Conservation (phyloP, 2,329 filamentous ascomycete species). For the Neonectria punicea region DNA sequence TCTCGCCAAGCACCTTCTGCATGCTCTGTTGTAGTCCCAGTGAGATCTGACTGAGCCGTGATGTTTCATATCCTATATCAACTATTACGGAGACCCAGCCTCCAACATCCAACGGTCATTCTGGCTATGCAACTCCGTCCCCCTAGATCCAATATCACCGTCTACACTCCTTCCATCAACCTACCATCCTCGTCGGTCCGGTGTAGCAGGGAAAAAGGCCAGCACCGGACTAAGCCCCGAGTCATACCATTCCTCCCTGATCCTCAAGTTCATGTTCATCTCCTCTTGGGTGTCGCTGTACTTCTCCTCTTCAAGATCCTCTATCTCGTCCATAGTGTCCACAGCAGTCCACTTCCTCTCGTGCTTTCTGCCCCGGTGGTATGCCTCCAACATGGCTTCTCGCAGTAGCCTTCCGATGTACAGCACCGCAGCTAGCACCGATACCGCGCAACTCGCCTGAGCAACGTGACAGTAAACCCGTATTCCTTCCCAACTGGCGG, state of each 20-base stretch:
- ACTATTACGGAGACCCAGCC: too few species aligned
- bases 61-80: background rate
- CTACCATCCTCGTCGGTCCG: background rate
- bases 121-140: background rate
- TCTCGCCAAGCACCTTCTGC: background rate
- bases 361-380: conserved; percentile 21
- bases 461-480: conserved; percentile 35
- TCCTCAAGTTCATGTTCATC: background rate
- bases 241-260: conserved; percentile 7
- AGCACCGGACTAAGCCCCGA: conserved; percentile 45
- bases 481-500: conserved; percentile 26
- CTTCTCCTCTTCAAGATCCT: conserved; percentile 10
- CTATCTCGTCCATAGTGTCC: background rate
- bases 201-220: conserved; percentile 44
- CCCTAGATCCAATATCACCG: background rate
- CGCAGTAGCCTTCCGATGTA: conserved; percentile 32
- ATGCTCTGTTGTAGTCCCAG: background rate
- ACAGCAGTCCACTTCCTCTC: background rate
- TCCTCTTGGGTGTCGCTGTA: conserved; percentile 22
- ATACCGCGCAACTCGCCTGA: conserved; percentile 35
- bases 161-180: background rate
- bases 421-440: conserved; percentile 31
- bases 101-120: background rate
- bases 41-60: background rate
- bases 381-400: conserved; percentile 22